Base-by-base conservation (phyloP, 2,329 filamentous ascomycete species). In the Fusarium sp. region DNA sequence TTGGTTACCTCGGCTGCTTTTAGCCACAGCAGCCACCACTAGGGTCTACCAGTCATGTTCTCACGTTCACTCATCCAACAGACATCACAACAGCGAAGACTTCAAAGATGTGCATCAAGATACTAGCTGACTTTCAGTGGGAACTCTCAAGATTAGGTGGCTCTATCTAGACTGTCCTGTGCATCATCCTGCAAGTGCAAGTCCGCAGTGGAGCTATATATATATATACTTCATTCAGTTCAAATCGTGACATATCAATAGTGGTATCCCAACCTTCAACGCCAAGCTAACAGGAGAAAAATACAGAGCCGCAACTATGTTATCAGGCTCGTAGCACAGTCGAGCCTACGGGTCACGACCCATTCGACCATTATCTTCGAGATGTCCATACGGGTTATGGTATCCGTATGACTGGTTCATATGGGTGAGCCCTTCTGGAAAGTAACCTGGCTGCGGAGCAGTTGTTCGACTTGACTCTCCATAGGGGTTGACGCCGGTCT, bases 191-290 rank as follows among this genome's bases (percentile, higher is more conserved):
- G 54, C n/a, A 20, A 45, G 42, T 45, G 24, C 32, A 38, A 36
- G 15, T 38, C 42, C 24, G 20, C 13, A 45, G 36, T 38, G 35
- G 15, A 50, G 53, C 32, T 36, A 42, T 45, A 24, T 63, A 42
- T 44, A 12, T 24, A 20, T 32, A 32, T 32, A 32, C 13, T 26
- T 30, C 42, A 36, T 58, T 59, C 51, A 54, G 61, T 50, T 48
- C 22, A 26, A 67, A 28, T 59, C 66, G 39, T 66, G 26, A 28
- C 51, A 50, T 48, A 61, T 69, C 47, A 70, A 51, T 32, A 62
- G 58, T 72, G 68, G 70, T 72, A 72, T 72, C 44, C 51, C 50
- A 56, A 47, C 59, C 59, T 35, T 60, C 48, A 72, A 72, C 70
- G 69, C 70, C 69, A 47, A 58, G 60, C 70, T 69, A 55, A 56